Percentiles rank a stretch among this genome's conserved stretches.
phyloP scores from a whole-genome alignment of 2,329 filamentous ascomycete genomes.

The Volutella citrinella region DNA sequence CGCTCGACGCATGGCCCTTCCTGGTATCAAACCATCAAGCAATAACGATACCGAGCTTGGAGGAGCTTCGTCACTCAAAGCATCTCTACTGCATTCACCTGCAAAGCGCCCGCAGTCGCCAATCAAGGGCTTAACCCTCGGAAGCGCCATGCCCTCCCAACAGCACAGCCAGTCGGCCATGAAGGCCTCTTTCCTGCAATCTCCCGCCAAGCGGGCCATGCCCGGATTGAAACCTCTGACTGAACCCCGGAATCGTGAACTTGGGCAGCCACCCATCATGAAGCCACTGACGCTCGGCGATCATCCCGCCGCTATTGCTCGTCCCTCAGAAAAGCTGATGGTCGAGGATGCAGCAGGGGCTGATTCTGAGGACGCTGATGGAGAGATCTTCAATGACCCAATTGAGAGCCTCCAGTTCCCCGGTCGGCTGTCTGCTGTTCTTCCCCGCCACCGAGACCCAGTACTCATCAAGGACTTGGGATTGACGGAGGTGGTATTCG shows the following conservation, averaged over 20 bases:
- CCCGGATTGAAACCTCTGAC: constrained; percentile 32
- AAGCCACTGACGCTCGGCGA: constrained; percentile 35
- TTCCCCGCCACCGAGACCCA: constrained; percentile 42
- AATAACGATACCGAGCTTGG: constrained; percentile 11
- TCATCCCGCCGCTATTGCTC: constrained; percentile 20
- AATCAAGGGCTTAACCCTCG: constrained; percentile 31
- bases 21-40: constrained; percentile 32
- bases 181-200: constrained; percentile 47
- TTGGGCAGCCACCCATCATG: constrained; percentile 32
- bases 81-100: constrained; percentile 42
- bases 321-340: constrained; percentile 37
- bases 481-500: constrained; percentile 25
- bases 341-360: constrained; percentile 29
- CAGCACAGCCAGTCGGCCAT: constrained; percentile 33
- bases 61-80: constrained; percentile 34
- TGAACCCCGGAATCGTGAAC: constrained; percentile 22
- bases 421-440: constrained; percentile 43
- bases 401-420: constrained; percentile 39
- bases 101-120: constrained; percentile 46
- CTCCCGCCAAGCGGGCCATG: constrained; percentile 47
- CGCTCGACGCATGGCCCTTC: constrained; percentile 42
- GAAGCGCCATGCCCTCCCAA: constrained; percentile 15
- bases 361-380: constrained; percentile 19
- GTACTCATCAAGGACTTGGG: constrained; percentile 31
- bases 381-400: constrained; percentile 33